phyloP scores from a whole-genome alignment of 1,284 basidiomycete genomes.

The Ustilago tritici region DNA sequence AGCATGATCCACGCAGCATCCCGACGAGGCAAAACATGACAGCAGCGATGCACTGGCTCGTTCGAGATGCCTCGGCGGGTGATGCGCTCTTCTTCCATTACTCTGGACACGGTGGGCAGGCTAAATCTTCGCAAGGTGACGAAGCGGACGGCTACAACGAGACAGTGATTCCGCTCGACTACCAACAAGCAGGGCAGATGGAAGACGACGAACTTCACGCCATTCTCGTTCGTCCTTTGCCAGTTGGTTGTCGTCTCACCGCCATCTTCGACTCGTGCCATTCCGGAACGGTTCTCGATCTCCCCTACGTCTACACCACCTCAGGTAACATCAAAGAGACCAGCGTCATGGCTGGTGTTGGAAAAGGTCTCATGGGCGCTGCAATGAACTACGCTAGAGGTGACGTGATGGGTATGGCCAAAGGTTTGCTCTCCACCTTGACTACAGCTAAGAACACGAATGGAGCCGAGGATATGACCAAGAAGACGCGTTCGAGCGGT shows the following conservation, averaged over 20 bases:
- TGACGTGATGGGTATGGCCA: slow-evolving; percentile 77
- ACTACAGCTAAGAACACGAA: slow-evolving; percentile 71
- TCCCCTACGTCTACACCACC: slow-evolving; percentile 78
- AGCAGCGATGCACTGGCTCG: slow-evolving; percentile 69
- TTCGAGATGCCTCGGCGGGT: slow-evolving; percentile 61
- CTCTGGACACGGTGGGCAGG: slow-evolving; percentile 68
- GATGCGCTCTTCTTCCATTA: slow-evolving; percentile 70
- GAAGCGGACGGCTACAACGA: slow-evolving; percentile 70
- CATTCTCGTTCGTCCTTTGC: slow-evolving; percentile 66
- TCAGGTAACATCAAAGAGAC: slow-evolving; percentile 94
- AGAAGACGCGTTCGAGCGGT: slow-evolving; percentile 80
- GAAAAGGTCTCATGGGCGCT: slow-evolving; percentile 71
- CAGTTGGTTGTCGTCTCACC: slow-evolving; percentile 49
- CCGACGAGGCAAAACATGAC: slow-evolving; percentile 69
- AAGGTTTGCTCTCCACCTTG: slow-evolving; percentile 70
- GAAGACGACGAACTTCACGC: slow-evolving; percentile 69
- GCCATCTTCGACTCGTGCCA: slow-evolving; percentile 66
- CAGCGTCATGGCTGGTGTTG: slow-evolving; percentile 72
- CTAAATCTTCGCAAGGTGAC: slow-evolving; percentile 65
- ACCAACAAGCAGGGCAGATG: slow-evolving; percentile 65
- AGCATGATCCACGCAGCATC: slow-evolving; percentile 61
- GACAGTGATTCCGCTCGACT: slow-evolving; percentile 69
- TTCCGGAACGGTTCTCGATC: slow-evolving; percentile 68
- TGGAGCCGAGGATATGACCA: slow-evolving; percentile 77
- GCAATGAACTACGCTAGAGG: slow-evolving; percentile 79